These are phyloP conservation scores for Chenopodium quinoa DNA, from an alignment of 148 eudicot genomes.

Conservation along the genomic window DNA sequence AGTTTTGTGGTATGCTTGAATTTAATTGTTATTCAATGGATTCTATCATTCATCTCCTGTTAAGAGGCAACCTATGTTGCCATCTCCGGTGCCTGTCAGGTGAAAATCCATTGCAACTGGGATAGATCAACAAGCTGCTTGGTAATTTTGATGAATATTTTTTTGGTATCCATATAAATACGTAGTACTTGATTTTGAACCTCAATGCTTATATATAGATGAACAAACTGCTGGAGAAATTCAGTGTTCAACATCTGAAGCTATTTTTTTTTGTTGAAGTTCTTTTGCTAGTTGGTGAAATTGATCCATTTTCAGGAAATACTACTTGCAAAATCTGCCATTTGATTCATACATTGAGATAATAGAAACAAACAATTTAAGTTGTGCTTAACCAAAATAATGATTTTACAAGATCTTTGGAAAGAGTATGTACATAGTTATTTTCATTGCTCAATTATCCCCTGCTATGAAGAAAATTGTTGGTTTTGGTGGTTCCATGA, in stretches of 20 bases:
- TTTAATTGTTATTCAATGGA: neutral
- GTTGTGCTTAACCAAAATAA: neutral
- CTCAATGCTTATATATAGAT: neutral
- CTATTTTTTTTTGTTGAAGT: neutral
- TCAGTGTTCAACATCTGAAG: too few relatives aligned
- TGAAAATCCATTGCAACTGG: neutral
- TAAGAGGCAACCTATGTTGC: conserved; percentile 12
- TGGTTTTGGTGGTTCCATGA: conserved; percentile 77
- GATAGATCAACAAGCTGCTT: neutral
- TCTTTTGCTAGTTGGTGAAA: neutral
- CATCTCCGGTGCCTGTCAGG: conserved; percentile 1
- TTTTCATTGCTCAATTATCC: neutral
- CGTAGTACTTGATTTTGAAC: neutral
- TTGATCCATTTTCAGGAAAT: neutral
- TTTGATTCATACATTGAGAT: too few relatives aligned
- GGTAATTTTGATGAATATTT: neutral
- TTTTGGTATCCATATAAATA: neutral
- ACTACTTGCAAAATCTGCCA: too few relatives aligned
- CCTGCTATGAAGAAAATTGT: conserved; percentile 52
- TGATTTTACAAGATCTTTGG: neutral
- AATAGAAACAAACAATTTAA: too few relatives aligned
- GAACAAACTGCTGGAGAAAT: too few relatives aligned
- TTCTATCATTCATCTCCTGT: conserved; percentile 8
- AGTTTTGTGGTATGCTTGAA: conserved; percentile 11
- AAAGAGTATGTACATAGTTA: neutral